Evolutionary conservation across 2,329 filamentous ascomycete genomes (phyloP), one percentile per base, ranked within the genome.

Genomic region (Alternaria angustiovoidea): DNA sequence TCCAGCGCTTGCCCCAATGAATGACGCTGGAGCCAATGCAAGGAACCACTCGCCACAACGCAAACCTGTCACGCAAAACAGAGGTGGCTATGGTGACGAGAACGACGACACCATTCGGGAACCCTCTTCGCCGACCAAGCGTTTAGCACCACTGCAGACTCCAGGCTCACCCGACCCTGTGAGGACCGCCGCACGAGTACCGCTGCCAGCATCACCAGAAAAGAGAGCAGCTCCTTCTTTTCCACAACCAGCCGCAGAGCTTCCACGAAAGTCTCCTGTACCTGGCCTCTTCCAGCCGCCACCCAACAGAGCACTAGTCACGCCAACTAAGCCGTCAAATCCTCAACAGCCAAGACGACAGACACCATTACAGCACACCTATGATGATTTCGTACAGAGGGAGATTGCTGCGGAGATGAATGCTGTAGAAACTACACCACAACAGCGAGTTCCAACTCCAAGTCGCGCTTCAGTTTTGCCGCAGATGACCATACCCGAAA

Each of bases 1-100:
- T 28, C 88, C 89, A 62, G 85, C 84, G 30, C 81, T 92, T 49
- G 85, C 90, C 67, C 84, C 88, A 0, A 88, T 97, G 88, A 93
- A 92, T 66, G 92, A 94, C 61, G 90, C 91, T 32, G 90, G 90
- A 12, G 89, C 91, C 18, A 97, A 97, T 75, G 87, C 91, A 18
- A 86, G 93, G 59, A 81, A 78, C 46, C 68, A 64, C 1, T 76
- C 75, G 14, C 73, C 75, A 8, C 64, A 71, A 43, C 75, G 69
- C 65, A 80, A 72, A 62, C 74, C 67, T 60, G 76, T 80, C 20
- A 58, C 69, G 7, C 66, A 61, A 7, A 65, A 69, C 44, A 64
- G 57, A 14, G 54, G 56, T 34, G 73, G 62, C 2, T 73, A 65
- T 26, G 74, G 72, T 6, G 73, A 75, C 28, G 80, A 81, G 61